phyloP scores from a whole-genome alignment of 1,284 basidiomycete species.

The Irpex sp. region DNA sequence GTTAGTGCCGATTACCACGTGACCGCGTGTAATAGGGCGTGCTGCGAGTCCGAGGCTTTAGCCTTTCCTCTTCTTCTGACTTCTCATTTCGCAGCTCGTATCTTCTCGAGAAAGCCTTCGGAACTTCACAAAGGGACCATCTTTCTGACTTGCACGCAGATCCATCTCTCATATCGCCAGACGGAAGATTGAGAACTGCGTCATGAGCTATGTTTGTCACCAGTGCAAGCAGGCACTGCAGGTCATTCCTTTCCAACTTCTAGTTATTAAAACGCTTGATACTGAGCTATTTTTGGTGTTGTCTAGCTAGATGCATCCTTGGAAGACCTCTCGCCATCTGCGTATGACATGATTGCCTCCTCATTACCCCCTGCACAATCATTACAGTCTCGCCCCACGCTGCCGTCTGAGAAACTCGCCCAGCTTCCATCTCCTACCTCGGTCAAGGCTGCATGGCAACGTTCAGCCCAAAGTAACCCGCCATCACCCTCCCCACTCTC shows the following conservation, averaged over 20 bases:
- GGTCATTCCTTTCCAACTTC: constrained; percentile 37
- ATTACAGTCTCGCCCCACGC: constrained; percentile 33
- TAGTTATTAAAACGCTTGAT: constrained; percentile 5
- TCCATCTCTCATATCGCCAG: background rate
- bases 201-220: constrained; percentile 70
- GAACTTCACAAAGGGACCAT: background rate
- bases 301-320: constrained; percentile 78
- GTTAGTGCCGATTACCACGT: background rate
- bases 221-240: constrained; percentile 86
- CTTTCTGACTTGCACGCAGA: background rate
- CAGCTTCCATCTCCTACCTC: constrained; percentile 54
- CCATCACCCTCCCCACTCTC: constrained; percentile 36
- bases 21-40: background rate
- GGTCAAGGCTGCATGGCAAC: constrained; percentile 59
- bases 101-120: background rate
- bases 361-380: constrained; percentile 59
- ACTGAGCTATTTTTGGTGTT: background rate
- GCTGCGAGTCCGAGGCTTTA: background rate
- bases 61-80: background rate
- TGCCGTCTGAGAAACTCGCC: constrained; percentile 49
- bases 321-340: constrained; percentile 77
- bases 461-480: constrained; percentile 37
- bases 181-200: too few species aligned
- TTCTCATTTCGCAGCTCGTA: background rate
- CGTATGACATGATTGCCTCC: constrained; percentile 80